Evolutionary conservation across 2,329 filamentous ascomycete genomes (phyloP), one percentile per base, ranked within the genome.

Genomic region (Escovopsis sp.): DNA sequence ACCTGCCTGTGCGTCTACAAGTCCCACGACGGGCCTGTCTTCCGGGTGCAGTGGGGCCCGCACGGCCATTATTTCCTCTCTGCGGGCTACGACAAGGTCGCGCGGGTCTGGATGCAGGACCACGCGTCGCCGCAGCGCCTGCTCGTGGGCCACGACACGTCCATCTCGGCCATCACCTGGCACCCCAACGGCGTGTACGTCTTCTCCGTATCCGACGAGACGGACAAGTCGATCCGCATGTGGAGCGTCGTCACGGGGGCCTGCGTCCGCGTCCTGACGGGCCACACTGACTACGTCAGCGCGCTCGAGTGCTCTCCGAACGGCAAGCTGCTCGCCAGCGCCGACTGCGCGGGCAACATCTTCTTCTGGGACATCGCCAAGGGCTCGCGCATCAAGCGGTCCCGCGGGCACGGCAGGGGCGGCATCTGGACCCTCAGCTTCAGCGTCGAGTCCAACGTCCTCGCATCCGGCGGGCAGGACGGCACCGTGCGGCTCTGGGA

Each of bases 401-500:
- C 93, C 63, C 80, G 86, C 30, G 90, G 90, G 3, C 90, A 98
- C 50, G 86, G 78, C 26, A 90, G 92, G 53, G 87, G 86, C 26
- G 88, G 88, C 9, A 87, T 98, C 45, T 92, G 85, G 76, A 90
- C 83, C 5, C 67, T 98, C 2, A 84, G 82, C 52, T 98, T 92
- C 71, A 90, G 82, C 45, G 84, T 87, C 14, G 90, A 98, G 56
- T 93, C 85, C 2, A 90, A 73, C 2, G 79, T 94, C 2, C 73
- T 98, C 1, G 81, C 88, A 1, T 94, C 87, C 0, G 86, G 84
- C 14, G 88, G 87, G 15, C 80, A 88, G 26, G 90, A 98, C 52
- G 81, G 84, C 43, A 94, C 87, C 0, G 87, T 98, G 14, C 79
- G 90, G 21, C 68, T 94, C 7, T 98, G 90, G 90, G 90, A 96